Evolutionary conservation across 495 filamentous ascomycete species (phyloP).

Genomic region (Aspergillus avenaceus): DNA sequence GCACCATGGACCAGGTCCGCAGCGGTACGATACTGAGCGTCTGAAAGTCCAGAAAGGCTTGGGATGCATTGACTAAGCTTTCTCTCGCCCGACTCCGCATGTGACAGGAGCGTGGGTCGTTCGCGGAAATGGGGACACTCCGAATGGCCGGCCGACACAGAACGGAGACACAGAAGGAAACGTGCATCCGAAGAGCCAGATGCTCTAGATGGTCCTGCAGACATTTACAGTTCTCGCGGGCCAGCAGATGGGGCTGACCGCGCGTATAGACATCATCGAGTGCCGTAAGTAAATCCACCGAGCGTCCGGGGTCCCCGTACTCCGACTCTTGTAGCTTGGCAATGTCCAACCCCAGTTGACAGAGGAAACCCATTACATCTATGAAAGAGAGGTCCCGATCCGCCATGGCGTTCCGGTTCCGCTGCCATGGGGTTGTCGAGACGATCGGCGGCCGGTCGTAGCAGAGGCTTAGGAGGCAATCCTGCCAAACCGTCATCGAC

Average conservation of each 20-base stretch:
- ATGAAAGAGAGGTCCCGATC: slow-evolving; percentile 20
- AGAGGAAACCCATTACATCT: slow-evolving; percentile 28
- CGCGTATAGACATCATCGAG: slow-evolving; percentile 21
- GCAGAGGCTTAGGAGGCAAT: slow-evolving; percentile 32
- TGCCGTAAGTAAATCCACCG: slow-evolving; percentile 17
- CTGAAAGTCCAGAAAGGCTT: slow-evolving; percentile 32
- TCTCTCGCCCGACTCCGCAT: slow-evolving; percentile 23
- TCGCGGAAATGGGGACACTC: slow-evolving; percentile 3
- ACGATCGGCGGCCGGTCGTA: slow-evolving; percentile 33
- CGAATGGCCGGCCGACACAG: slow-evolving; percentile 34
- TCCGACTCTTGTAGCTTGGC: slow-evolving; percentile 10
- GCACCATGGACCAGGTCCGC: slow-evolving; percentile 37
- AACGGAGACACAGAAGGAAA: slow-evolving; percentile 27
- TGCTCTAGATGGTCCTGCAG: slow-evolving; percentile 34
- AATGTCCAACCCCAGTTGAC: slow-evolving; percentile 24
- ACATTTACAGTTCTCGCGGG: slow-evolving; percentile 20
- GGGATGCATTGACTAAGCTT: slow-evolving; percentile 29
- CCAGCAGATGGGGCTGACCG: slow-evolving; percentile 17
- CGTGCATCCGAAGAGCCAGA: slow-evolving; percentile 33
- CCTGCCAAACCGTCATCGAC: slow-evolving; percentile 34
- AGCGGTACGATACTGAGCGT: slow-evolving; percentile 29
- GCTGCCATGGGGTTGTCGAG: slow-evolving; percentile 21
- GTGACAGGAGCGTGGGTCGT: slow-evolving; percentile 8
- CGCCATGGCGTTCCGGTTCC: slow-evolving; percentile 4
- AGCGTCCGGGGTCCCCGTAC: slow-evolving; percentile 5